A percentile compares a stretch with the other conserved stretches of the same genome.
These are phyloP conservation scores for Cyberlindnera xylosilytica DNA, from an alignment of 805 yeast species.

Conservation along the genomic window DNA sequence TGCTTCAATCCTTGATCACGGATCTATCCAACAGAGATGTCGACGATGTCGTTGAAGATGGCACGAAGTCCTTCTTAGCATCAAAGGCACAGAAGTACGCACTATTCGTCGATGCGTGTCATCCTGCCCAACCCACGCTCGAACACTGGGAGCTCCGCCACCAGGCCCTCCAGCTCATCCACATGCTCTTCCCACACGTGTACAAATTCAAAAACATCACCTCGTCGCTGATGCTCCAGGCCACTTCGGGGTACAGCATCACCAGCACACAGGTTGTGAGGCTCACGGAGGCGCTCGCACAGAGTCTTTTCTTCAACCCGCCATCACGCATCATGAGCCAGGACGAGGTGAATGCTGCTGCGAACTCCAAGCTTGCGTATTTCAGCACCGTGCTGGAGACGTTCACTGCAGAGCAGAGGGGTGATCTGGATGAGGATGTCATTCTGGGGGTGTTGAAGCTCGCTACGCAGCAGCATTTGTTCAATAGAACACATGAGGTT, in stretches of 20 bases:
- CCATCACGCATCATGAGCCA: constrained; percentile 6
- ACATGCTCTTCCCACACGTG: constrained; percentile 11
- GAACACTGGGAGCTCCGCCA: constrained; percentile 18
- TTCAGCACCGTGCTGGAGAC: constrained; percentile 14
- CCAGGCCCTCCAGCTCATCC: constrained; percentile 13
- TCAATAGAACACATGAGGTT: constrained; percentile 3
- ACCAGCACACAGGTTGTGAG: constrained; percentile 10
- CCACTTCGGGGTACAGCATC: constrained; percentile 18
- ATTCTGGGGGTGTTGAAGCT: constrained; percentile 18
- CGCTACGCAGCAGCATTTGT: constrained; percentile 24
- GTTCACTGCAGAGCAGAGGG: constrained; percentile 12
- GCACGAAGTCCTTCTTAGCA: too few relatives aligned
- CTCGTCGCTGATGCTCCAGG: constrained; percentile 13
- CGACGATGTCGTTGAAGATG: too few relatives aligned
- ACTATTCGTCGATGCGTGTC: constrained; percentile 18
- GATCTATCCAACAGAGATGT: constrained; percentile 6
- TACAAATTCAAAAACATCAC: constrained; percentile 9
- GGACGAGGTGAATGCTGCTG: constrained; percentile 1
- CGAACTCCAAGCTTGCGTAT: constrained; percentile 7
- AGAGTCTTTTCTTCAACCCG: constrained; percentile 7
- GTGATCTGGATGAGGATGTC: constrained; percentile 13
- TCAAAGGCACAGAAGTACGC: not conserved
- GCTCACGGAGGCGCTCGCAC: constrained; percentile 5
- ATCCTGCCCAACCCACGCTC: constrained; percentile 18
- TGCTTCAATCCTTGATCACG: constrained; percentile 6